A percentile compares a stretch with the other conserved stretches of the same genome.
Evolutionary conservation across 306 rosid genomes (phyloP).

Genomic region (Citrullus mucosospermus): DNA sequence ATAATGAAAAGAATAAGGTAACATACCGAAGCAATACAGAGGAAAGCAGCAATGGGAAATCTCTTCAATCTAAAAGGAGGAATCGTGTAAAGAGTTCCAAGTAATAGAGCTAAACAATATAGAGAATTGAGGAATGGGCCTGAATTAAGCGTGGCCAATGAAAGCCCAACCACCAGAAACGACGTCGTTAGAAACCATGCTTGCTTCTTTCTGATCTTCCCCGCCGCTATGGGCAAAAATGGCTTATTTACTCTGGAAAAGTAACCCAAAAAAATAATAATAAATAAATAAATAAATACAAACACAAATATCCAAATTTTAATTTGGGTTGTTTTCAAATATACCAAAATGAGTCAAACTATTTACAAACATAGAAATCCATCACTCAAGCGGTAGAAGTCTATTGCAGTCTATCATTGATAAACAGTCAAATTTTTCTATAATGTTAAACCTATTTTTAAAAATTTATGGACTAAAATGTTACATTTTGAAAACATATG

Average conservation of each 20-base stretch:
- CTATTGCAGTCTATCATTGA: too few species aligned
- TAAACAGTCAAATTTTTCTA: too few species aligned
- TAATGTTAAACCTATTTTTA: too few species aligned
- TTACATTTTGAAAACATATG: too few species aligned
- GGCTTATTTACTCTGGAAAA: slow-evolving; percentile 75
- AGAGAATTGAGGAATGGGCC: slow-evolving; percentile 77
- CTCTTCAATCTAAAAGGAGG: slow-evolving; percentile 91
- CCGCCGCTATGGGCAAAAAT: slow-evolving; percentile 89
- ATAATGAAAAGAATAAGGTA: not conserved
- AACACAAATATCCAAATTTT: too few species aligned
- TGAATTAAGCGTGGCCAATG: slow-evolving; percentile 54
- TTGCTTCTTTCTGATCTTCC: slow-evolving; percentile 71
- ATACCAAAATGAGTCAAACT: too few species aligned
- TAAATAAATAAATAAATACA: too few species aligned
- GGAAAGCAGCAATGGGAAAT: slow-evolving; percentile 87
- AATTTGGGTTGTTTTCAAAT: too few species aligned
- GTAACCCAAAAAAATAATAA: too few species aligned
- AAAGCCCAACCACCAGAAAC: slow-evolving; percentile 56
- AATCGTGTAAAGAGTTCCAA: slow-evolving; percentile 85
- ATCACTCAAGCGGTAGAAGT: too few species aligned
- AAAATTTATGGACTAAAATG: too few species aligned
- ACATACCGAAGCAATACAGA: slow-evolving; percentile 83
- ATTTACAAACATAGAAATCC: too few species aligned
- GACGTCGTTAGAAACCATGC: slow-evolving; percentile 76
- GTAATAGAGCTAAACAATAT: slow-evolving; percentile 64